Evolutionary conservation across 495 filamentous ascomycete genomes (phyloP).

Genomic region (Talaromyces nanjingensis): DNA sequence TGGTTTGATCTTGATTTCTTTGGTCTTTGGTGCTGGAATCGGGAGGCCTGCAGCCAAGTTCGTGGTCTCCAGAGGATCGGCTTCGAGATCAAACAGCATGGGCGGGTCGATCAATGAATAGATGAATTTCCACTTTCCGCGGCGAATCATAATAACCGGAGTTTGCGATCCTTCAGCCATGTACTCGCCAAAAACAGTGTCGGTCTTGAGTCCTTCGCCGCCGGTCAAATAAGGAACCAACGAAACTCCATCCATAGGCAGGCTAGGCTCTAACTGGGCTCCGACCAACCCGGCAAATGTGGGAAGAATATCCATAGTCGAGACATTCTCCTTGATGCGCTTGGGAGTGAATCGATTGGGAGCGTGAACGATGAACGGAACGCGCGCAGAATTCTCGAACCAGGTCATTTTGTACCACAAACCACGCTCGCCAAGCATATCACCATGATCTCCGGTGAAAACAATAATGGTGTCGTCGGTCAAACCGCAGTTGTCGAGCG

Average conservation of each 20-base stretch:
- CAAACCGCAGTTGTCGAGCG: conserved; percentile 66
- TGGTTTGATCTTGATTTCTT: conserved; percentile 10
- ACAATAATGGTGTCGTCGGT: conserved; percentile 77
- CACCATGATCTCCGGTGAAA: conserved; percentile 84
- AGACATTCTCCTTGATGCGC: conserved; percentile 68
- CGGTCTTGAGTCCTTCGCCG: conserved; percentile 43
- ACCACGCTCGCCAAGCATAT: conserved; percentile 85
- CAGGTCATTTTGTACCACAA: conserved; percentile 96
- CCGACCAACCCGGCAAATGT: conserved; percentile 78
- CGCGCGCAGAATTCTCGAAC: conserved; percentile 76
- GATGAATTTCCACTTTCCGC: conserved; percentile 76
- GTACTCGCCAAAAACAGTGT: conserved; percentile 82
- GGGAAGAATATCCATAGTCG: conserved; percentile 76
- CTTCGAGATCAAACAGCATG: conserved; percentile 67
- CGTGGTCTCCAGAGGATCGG: conserved; percentile 65
- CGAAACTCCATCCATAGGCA: conserved; percentile 74
- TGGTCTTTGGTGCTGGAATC: conserved; percentile 13
- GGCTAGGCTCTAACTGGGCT: conserved; percentile 47
- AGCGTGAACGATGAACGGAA: conserved; percentile 71
- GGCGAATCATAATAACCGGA: conserved; percentile 85
- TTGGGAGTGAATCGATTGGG: conserved; percentile 61
- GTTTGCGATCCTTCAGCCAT: conserved; percentile 81
- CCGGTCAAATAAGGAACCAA: conserved; percentile 65
- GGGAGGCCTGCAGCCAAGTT: conserved; percentile 53
- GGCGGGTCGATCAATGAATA: conserved; percentile 73